Base-by-base conservation (phyloP, 2,329 filamentous ascomycete species). In the Claviceps humidiphila region DNA sequence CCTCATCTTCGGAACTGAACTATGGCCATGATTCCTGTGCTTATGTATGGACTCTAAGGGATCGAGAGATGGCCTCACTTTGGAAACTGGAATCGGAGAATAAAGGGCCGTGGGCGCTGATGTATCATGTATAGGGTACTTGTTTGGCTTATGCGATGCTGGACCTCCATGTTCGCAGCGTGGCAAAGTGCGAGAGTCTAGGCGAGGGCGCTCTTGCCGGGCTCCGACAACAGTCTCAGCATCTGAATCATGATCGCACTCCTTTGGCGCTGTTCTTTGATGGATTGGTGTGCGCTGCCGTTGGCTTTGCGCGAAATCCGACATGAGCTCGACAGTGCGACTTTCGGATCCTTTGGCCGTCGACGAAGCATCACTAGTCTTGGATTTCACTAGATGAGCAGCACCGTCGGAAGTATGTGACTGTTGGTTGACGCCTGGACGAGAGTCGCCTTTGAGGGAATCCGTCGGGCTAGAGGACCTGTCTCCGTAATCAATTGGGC, bases 41-140 rank as follows among this genome's bases (percentile, higher is more conserved):
- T 43, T 48, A 3, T 39, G 37, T 4, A 44, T 43, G 14, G 39
- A 24, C 14, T 34, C 17, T 9, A 37, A 46, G 13, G 40, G 30
- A n/a, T 54, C 49, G 17, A 56, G 51, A 45, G 47, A 43, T 5
- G 57, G 57, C 6, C 55, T 54, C 24, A 57, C 39, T 37, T 59
- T 58, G 8, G 58, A 55, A 42, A 56, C n/a, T 5, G 54, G 56
- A 43, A 57, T 52, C 26, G 55, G 49, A 8, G 56, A 53, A 43
- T 55, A 41, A 43, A 57, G 55, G 7, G 56, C 9, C 30, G 30
- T 47, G 8, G 54, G 54, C 3, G 47, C 41, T 40, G 52, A 24
- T 48, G 38, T 8, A 7, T 40, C 41, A 26, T 49, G 44, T n/a
- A 38, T 7, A 11, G 22, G 4, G 6, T 44, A 16, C 20, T 2